Percentiles rank a stretch among this genome's conserved stretches.
Conservation (phyloP, 768 basidiomycete species). For the Suillus plorans region DNA sequence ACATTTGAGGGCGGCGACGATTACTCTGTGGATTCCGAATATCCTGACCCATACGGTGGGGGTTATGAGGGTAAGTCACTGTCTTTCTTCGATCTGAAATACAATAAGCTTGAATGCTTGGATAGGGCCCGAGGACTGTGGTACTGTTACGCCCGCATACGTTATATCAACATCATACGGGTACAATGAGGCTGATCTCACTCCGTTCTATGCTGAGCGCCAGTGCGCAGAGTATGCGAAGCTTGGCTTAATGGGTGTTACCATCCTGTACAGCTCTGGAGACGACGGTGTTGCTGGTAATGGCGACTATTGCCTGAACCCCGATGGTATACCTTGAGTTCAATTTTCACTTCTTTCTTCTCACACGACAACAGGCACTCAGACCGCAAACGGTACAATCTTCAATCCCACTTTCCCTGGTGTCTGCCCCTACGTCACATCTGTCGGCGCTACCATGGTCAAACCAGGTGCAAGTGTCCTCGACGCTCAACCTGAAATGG, state of each 20-base stretch:
- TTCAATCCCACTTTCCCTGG: slow-evolving; percentile 56
- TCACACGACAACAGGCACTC: slow-evolving; percentile 11
- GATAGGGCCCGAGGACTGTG: slow-evolving; percentile 32
- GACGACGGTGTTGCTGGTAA: slow-evolving; percentile 34
- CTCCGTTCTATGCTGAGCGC: slow-evolving; percentile 36
- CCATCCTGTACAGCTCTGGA: slow-evolving; percentile 34
- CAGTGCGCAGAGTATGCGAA: slow-evolving; percentile 51
- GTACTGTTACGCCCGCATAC: slow-evolving; percentile 35
- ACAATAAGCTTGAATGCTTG: background rate
- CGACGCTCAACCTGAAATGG: slow-evolving; percentile 25
- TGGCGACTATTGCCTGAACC: slow-evolving; percentile 30
- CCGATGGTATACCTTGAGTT: slow-evolving; percentile 17
- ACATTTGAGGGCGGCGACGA: slow-evolving; percentile 45
- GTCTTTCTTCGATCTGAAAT: too few relatives aligned
- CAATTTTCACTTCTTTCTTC: background rate
- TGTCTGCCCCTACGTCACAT: slow-evolving; percentile 44
- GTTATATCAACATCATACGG: slow-evolving; percentile 47
- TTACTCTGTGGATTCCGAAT: slow-evolving; percentile 34
- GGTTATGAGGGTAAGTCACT: slow-evolving; percentile 20
- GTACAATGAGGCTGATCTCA: slow-evolving; percentile 37
- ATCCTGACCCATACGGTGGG: slow-evolving; percentile 27
- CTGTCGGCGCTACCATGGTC: slow-evolving; percentile 49
- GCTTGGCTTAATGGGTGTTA: slow-evolving; percentile 37
- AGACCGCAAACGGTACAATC: slow-evolving; percentile 46
- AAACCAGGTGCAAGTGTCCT: slow-evolving; percentile 32